Conservation (phyloP, 306 rosid genomes). For the Sicyos edulis region DNA sequence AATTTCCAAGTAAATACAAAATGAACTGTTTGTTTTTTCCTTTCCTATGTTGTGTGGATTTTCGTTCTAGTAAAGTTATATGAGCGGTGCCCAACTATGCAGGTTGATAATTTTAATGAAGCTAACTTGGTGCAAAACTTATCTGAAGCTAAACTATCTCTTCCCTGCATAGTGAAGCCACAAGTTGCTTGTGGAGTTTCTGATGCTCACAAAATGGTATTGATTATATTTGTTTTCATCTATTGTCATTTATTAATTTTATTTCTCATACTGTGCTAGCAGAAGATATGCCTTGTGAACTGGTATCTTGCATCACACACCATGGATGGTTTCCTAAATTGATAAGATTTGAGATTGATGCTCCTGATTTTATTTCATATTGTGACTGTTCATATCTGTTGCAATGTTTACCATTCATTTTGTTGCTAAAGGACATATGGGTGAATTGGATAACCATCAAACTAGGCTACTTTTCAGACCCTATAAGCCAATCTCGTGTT, state of each 20-base stretch:
- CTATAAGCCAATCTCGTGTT: background rate
- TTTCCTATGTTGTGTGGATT: background rate
- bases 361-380: background rate
- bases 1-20: background rate
- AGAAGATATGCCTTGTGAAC: background rate
- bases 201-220: constrained; percentile 78
- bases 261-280: background rate
- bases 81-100: constrained; percentile 10
- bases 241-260: background rate
- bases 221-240: constrained; percentile 7
- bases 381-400: background rate
- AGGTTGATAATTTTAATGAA: constrained; percentile 53
- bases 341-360: background rate
- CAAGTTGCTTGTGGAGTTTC: constrained; percentile 89
- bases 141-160: constrained; percentile 50
- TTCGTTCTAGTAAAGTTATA: background rate
- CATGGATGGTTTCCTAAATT: background rate
- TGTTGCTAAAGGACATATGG: background rate
- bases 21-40: background rate
- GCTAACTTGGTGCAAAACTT: constrained; percentile 41
- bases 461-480: background rate
- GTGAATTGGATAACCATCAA: background rate
- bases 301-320: background rate
- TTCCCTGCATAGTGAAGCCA: constrained; percentile 89
- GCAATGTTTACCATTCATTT: background rate